phyloP scores from a whole-genome alignment of 139 green algal species.

The Chlorokybus atmophyticus region DNA sequence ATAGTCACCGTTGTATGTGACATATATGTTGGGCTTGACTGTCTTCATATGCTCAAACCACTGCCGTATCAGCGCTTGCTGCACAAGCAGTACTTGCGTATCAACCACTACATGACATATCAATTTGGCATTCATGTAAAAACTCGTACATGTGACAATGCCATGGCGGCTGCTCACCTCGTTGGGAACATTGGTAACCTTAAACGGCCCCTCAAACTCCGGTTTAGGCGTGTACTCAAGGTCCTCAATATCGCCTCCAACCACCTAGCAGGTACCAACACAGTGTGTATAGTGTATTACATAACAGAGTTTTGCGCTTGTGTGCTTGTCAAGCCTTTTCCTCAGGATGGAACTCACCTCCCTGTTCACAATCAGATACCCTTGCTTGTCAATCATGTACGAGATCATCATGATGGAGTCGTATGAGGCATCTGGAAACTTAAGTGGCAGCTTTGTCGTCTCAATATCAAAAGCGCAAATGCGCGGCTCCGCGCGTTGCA shows the following conservation, averaged over 20 bases:
- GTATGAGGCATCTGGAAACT: conserved; percentile 92
- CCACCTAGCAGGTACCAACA: conserved; percentile 45
- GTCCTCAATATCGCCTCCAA: conserved; percentile 72
- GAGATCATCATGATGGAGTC: conserved; percentile 99
- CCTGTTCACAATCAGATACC: conserved; percentile 92
- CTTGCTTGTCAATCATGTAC: conserved; percentile 94
- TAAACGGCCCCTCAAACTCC: conserved; percentile 87
- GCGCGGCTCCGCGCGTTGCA: conserved; percentile 35
- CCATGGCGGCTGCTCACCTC: conserved; percentile 39
- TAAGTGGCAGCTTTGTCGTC: conserved; percentile 95
- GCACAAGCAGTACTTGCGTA: conserved; percentile 9
- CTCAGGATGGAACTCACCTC: too few species aligned
- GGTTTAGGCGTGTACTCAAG: conserved; percentile 97
- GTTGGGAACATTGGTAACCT: conserved; percentile 70
- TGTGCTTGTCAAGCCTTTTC: too few species aligned
- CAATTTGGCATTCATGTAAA: too few species aligned
- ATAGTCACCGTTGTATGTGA: conserved; percentile 98
- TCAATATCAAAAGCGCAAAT: conserved; percentile 98
- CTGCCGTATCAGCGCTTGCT: conserved; percentile 45
- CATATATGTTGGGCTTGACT: conserved; percentile 75
- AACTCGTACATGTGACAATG: too few species aligned
- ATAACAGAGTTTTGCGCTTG: neutral
- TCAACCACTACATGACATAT: too few species aligned
- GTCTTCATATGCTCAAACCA: conserved; percentile 81
- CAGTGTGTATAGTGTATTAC: conserved; percentile 21